Base-by-base conservation (phyloP, 1,284 basidiomycete species). In the Volvariella surrecta region DNA sequence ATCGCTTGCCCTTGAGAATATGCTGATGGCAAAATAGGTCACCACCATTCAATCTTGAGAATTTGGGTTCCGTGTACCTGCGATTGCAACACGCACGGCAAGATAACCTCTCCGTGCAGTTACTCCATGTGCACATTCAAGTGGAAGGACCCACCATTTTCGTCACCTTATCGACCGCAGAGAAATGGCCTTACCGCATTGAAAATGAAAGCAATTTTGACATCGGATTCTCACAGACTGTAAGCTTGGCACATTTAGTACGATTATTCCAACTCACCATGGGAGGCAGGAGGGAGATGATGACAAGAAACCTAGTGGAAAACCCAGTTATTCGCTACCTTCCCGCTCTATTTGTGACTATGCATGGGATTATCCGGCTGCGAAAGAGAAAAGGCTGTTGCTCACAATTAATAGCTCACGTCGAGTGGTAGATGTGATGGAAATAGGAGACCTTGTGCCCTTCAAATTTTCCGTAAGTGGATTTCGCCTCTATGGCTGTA, bases 301-400 rank as follows among this genome's bases (percentile, higher is more conserved):
- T 22, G 19, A 39, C 21, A 24, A 35, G 24, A 28, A 17, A 20
- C 22, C 35, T 11, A 18, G 42, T 15, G 80, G 83, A 57, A 59
- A 60, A 46, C 69, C 60, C 42, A 44, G 53, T 37, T 87, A 92
- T 61, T 71, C 67, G 39, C 61, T 92, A 8, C 58, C 66, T n/a
- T 71, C 79, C 7, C 79, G 73, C 39, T 70, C 72, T 6, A 72
- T 68, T 34, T 61, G 75, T 43, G 68, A 74, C 42, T 99, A 98
- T 58, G 87, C 93, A 4, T 99, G 96, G 96, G 96, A 99, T 59
- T 82, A 78, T 50, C 96, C 96, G 1, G 89, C 93, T 7, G 81
- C 83, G 2, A 68, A 69, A 43, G 82, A 88, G 55, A 99, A 97
- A 67, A 83, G 82, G 52, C 71, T 99, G 32, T 64, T 79, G 42